Conservation (phyloP, 106 monocot species). For the Allium cepa region DNA sequence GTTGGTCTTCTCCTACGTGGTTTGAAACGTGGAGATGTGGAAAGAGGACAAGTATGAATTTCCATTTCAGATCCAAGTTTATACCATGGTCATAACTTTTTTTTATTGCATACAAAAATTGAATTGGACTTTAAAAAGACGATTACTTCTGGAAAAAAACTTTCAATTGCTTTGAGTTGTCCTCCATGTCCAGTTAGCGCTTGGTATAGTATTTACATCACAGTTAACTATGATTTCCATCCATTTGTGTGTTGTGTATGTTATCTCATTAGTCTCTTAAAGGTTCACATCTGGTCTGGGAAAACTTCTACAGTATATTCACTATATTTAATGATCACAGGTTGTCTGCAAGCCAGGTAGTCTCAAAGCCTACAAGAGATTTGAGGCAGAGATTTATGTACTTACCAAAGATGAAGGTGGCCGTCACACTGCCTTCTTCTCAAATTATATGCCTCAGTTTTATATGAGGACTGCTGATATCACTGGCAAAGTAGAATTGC, state of each 20-base stretch:
- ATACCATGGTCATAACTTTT: no score
- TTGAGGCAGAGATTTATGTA: slow-evolving; percentile 98
- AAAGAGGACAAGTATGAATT: slow-evolving; percentile 73
- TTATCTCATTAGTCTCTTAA: no score
- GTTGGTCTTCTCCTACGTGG: slow-evolving; percentile 97
- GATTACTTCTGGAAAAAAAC: no score
- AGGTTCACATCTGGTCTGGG: no score
- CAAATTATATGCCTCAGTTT: slow-evolving; percentile 97
- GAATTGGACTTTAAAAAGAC: no score
- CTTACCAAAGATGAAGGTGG: slow-evolving; percentile 98
- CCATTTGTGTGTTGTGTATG: no score
- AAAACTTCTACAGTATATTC: neutral
- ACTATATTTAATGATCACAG: slow-evolving; percentile 19
- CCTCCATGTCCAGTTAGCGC: no score
- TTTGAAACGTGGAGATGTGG: slow-evolving; percentile 89
- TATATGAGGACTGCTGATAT: slow-evolving; percentile 95
- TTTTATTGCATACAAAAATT: no score
- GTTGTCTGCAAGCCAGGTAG: slow-evolving; percentile 87
- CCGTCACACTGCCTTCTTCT: slow-evolving; percentile 92
- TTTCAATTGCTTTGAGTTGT: no score
- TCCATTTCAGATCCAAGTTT: no score
- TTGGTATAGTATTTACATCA: no score
- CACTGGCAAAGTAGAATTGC: slow-evolving; percentile 92
- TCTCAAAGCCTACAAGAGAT: slow-evolving; percentile 83
- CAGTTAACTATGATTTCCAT: no score